Percentiles rank a stretch among this genome's conserved stretches.
phyloP scores from a whole-genome alignment of 441 rosid genomes.

The Francoa sonchifolia region DNA sequence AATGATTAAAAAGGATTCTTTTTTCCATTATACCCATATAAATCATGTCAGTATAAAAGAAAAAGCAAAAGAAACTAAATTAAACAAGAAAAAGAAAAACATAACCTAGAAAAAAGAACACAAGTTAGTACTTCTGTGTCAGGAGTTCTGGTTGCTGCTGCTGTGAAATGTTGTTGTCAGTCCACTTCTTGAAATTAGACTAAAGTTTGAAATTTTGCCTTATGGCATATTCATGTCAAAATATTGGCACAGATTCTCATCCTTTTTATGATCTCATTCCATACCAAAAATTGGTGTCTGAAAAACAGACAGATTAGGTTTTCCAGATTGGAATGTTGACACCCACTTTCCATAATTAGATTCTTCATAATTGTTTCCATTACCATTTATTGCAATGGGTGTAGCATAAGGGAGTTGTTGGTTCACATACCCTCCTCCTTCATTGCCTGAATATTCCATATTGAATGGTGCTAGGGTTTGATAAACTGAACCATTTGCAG shows the following conservation, averaged over 20 bases:
- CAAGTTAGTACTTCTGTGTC: conserved; percentile 27
- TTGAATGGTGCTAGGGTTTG: conserved; percentile 18
- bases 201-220: too few relatives aligned
- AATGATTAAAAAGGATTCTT: conserved; percentile 15
- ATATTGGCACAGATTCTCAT: conserved; percentile 29
- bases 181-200: conserved; percentile 4
- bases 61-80: conserved; percentile 2
- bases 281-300: conserved; percentile 81
- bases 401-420: conserved; percentile 40
- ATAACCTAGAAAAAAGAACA: conserved; percentile 10
- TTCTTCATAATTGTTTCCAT: conserved; percentile 25
- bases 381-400: conserved; percentile 18
- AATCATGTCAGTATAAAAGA: conserved; percentile 17
- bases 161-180: conserved; percentile 20
- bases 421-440: conserved; percentile 18
- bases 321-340: conserved; percentile 42
- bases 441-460: conserved; percentile 19
- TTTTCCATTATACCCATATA: conserved; percentile 14
- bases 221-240: too few relatives aligned
- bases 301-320: conserved; percentile 51
- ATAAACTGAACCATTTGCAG: conserved; percentile 15
- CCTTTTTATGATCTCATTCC: conserved; percentile 38
- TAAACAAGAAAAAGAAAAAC: neutral
- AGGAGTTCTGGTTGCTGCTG: too few relatives aligned
- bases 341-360: conserved; percentile 36